Conservation (phyloP, 371 early-diverging fungal species). For the Mortierella sp. region DNA sequence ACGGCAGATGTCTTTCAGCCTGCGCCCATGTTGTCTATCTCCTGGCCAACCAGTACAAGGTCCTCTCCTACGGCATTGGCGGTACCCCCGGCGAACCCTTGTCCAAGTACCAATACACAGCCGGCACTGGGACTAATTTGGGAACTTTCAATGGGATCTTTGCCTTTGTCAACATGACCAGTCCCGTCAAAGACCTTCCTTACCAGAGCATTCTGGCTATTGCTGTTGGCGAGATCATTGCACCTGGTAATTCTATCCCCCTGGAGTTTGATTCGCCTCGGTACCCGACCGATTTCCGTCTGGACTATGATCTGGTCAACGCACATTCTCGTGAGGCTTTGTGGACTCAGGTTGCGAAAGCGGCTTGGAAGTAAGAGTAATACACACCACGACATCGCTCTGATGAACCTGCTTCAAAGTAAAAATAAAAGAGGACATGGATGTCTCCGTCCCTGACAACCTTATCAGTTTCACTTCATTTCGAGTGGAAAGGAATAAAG, state of each 20-base stretch:
- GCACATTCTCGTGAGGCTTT: slow-evolving; percentile 7
- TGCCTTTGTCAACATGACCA: slow-evolving; percentile 6
- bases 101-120: neutral
- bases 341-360: slow-evolving; percentile 15
- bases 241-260: neutral
- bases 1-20: slow-evolving; percentile 12
- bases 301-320: slow-evolving; percentile 8
- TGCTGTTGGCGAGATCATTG: slow-evolving; percentile 9
- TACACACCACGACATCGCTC: too few species aligned
- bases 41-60: neutral
- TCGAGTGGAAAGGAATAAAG: too few species aligned
- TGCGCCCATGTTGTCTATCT: neutral
- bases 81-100: slow-evolving; percentile 1
- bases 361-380: slow-evolving; percentile 9
- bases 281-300: neutral
- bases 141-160: slow-evolving; percentile 1
- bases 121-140: neutral
- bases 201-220: neutral
- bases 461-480: too few species aligned
- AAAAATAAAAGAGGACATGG: too few species aligned
- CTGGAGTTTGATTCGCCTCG: slow-evolving; percentile 14
- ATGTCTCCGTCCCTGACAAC: too few species aligned
- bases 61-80: slow-evolving; percentile 10
- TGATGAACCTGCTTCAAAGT: too few species aligned
- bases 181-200: slow-evolving; percentile 10